Conservation (phyloP, 371 early-diverging fungal genomes). For the Circinella minor region DNA sequence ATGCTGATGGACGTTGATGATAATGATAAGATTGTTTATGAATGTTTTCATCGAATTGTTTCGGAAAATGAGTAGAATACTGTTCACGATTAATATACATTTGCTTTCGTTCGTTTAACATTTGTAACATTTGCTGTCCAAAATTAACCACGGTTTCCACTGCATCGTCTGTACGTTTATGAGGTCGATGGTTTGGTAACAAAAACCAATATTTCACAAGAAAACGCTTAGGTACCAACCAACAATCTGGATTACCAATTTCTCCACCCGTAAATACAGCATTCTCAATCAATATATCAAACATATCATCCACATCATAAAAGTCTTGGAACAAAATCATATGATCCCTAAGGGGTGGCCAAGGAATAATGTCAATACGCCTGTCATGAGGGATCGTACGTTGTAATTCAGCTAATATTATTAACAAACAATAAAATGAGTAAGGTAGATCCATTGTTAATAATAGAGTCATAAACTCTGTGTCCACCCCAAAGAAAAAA, state of each 20-base stretch:
- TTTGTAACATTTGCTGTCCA: conserved; percentile 26
- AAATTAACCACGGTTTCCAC: conserved; percentile 28
- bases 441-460: too few relatives aligned
- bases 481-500: neutral
- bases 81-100: conserved; percentile 9
- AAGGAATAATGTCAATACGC: conserved; percentile 47
- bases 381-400: conserved; percentile 46
- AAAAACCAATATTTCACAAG: conserved; percentile 42
- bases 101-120: conserved; percentile 1
- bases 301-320: conserved; percentile 44
- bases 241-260: conserved; percentile 42
- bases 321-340: conserved; percentile 52
- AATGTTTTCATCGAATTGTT: neutral
- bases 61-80: neutral
- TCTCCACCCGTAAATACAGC: conserved; percentile 48
- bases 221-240: conserved; percentile 43
- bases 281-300: conserved; percentile 32
- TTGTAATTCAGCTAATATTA: conserved; percentile 43
- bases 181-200: conserved; percentile 33
- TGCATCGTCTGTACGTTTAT: conserved; percentile 7
- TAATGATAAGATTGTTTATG: neutral
- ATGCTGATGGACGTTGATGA: neutral
- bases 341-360: conserved; percentile 42
- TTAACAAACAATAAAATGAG: neutral
- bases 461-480: neutral